phyloP scores from a whole-genome alignment of 805 yeast species.

The Candida ortonii region DNA sequence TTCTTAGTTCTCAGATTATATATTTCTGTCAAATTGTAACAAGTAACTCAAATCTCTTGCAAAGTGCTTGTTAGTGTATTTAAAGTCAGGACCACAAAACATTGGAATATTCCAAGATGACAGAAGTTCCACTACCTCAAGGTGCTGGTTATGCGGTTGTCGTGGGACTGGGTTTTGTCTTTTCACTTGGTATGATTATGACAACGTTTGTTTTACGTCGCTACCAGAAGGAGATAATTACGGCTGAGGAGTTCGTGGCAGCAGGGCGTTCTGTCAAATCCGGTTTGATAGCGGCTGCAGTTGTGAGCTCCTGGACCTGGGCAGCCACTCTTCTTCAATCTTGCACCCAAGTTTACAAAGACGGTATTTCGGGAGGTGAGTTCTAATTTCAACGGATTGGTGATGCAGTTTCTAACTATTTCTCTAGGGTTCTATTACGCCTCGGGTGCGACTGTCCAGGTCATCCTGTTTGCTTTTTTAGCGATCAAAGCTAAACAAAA shows the following conservation, averaged over 20 bases:
- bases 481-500: slow-evolving; percentile 86
- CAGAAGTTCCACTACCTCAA: slow-evolving; percentile 43
- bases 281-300: slow-evolving; percentile 84
- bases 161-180: slow-evolving; percentile 81
- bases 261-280: slow-evolving; percentile 88
- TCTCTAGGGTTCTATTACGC: slow-evolving; percentile 56
- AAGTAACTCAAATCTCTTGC: no score
- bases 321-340: slow-evolving; percentile 76
- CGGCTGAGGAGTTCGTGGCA: slow-evolving; percentile 91
- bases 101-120: no score
- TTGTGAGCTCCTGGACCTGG: slow-evolving; percentile 94
- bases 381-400: no score
- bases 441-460: slow-evolving; percentile 88
- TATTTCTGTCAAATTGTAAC: no score
- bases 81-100: not conserved
- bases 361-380: slow-evolving; percentile 66
- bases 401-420: no score
- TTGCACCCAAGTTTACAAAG: slow-evolving; percentile 71
- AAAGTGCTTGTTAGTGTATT: no score
- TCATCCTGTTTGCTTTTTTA: slow-evolving; percentile 77
- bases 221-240: slow-evolving; percentile 80
- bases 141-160: slow-evolving; percentile 87
- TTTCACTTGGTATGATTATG: slow-evolving; percentile 67
- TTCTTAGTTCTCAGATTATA: no score
- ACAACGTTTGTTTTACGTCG: slow-evolving; percentile 69